Evolutionary conservation across 1,139 yeast species (phyloP), one percentile per base, ranked within the genome.

Genomic region (Fermentozyma sake): DNA sequence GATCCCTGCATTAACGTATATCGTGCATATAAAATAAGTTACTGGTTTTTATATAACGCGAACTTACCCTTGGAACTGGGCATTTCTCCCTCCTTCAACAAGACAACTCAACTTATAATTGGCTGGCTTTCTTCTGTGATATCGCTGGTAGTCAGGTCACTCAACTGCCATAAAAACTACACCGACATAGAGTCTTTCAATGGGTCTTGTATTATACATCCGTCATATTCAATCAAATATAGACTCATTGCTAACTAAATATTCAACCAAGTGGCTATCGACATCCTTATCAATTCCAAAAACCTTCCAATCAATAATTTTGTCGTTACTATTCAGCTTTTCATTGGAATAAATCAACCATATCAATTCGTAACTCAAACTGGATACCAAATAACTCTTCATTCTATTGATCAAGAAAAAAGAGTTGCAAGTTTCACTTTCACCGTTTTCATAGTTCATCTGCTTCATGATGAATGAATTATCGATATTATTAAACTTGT

Each of bases 301-400:
- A 7, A 37, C 26, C 9, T 42, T 44, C 68, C 68, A 63, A 23
- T 48, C 40, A 18, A 54, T 37, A 16, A 16, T 16, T 14, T 32
- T 29, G 9, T 30, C 26, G 15, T 33, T 32, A 3, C 33, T 19
- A 19, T 19, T 19, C 7, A 9, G 18, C 22, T 33, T 36, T 27
- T 50, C 52, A 31, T 48, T 36, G 30, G 55, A 51, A 42, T 60
- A 61, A 20, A 65, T 56, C 22, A 55, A 48, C 68, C 68, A 65
- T 14, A 63, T 59, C 46, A 67, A 41, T 39, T 67, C 73, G 38
- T 61, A 62, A 22, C 49, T 47, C 30, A 67, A 52, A 30, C 67
- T 58, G 12, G 68, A 56, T 9, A 57, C 61, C 32, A 65, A 55
- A 41, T 61, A 58, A 33, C 54, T 58, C 30, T 56, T 55, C 61